Base-by-base conservation (phyloP, 208 protist genomes). In the Acanthamoeba healyi region DNA sequence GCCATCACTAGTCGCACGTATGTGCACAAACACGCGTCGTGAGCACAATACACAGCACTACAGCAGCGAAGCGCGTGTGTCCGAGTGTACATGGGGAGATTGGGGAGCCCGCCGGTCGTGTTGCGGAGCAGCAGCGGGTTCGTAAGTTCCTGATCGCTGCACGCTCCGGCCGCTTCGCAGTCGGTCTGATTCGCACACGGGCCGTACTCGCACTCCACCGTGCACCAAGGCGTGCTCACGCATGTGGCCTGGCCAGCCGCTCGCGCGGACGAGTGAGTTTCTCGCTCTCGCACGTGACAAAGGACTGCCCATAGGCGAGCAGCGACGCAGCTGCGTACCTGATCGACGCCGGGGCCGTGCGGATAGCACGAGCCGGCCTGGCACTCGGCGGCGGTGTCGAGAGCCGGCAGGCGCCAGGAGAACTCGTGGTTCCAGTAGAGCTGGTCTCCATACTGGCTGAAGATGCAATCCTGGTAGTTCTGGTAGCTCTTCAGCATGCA, bases 381-480 rank as follows among this genome's bases (percentile, higher is more conserved):
- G 77, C 77, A 86, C 22, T 40, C 1, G 15, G 19, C 12, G 46
- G 77, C 46, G 10, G 22, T 26, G 46, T 86, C 46, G 77, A 38
- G 19, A 0, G 40, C 77, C 2, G 44, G n/a, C 42, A 61, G 26
- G 26, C 44, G 42, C 77, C 77, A 86, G 7, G 19, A 15, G 29
- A 61, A 86, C 77, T 86, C 77, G 40, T 86, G 44, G 46, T 86
- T 86, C 77, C 77, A 86, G 5, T 40, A 86, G 29, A 86, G 77
- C 38, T 38, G n/a, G 15, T 6, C 4, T 4, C 77, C 77, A 42
- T 86, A 38, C 9, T 40, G 77, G 44, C 77, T 61, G 77, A 86
- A 58, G 24, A 49, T 44, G 44, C 67, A 79, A 0, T 79, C 36
- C 0, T 22, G 10, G 26, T 26, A 79, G 36, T 29, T 79, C 36